phyloP scores from a whole-genome alignment of 495 filamentous ascomycete genomes.

The Neurospora discreta region DNA sequence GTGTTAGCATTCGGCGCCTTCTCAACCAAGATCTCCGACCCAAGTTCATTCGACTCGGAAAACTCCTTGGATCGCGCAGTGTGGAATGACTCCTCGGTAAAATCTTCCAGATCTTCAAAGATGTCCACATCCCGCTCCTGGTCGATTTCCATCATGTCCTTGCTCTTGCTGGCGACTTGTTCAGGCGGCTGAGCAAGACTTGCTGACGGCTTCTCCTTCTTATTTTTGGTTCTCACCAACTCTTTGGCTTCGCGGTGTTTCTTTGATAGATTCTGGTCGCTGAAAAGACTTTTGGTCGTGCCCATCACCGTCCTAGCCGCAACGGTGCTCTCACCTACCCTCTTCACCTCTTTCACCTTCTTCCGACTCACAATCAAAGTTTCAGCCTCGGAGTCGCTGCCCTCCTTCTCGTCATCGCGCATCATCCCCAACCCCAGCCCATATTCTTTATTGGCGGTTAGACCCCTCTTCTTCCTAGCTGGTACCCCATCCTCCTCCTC shows the following conservation, averaged over 20 bases:
- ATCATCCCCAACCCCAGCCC: neutral
- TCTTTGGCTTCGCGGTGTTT: neutral
- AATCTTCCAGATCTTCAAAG: neutral
- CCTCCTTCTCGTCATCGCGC: neutral
- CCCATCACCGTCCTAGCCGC: neutral
- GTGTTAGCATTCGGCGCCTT: neutral
- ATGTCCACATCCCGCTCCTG: neutral
- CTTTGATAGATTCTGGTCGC: neutral
- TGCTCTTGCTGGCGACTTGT: neutral
- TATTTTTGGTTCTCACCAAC: neutral
- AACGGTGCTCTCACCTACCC: neutral
- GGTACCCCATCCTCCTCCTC: neutral
- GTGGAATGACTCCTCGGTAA: neutral
- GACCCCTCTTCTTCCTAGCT: neutral
- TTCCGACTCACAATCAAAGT: neutral
- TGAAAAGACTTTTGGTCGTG: neutral
- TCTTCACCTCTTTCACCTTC: neutral
- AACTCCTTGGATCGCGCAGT: neutral
- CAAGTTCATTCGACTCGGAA: neutral
- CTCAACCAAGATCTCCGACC: neutral
- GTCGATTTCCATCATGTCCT: neutral
- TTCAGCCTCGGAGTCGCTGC: neutral
- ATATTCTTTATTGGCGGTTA: neutral
- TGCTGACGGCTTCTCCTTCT: neutral
- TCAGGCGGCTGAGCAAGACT: neutral